These are phyloP conservation scores for Leccinum pellstonianum DNA, from an alignment of 768 basidiomycete species.

Conservation along the genomic window DNA sequence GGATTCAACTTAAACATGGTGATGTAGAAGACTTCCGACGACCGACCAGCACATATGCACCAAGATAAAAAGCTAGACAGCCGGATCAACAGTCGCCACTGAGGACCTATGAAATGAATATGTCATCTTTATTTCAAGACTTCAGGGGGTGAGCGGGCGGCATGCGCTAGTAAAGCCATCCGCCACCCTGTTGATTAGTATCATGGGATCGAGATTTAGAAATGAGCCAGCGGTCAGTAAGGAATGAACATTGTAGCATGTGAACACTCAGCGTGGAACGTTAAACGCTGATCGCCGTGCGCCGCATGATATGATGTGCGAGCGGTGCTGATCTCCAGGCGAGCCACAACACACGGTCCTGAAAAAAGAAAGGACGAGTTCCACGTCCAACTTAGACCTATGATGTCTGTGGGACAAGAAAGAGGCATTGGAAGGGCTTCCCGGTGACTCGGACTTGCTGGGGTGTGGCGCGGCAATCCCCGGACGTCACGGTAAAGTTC, in stretches of 20 bases:
- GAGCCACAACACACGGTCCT: neutral
- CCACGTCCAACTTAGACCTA: neutral
- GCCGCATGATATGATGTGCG: neutral
- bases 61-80: neutral
- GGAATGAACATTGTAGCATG: neutral
- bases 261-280: neutral
- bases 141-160: neutral
- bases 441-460: neutral
- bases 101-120: neutral
- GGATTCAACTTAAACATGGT: neutral
- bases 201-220: neutral
- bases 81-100: neutral
- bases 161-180: neutral
- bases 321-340: neutral
- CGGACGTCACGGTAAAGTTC: too few relatives aligned
- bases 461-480: neutral
- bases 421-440: too few relatives aligned
- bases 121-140: neutral
- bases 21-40: neutral
- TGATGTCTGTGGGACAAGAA: too few relatives aligned
- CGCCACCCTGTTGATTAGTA: neutral
- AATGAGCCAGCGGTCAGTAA: neutral
- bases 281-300: neutral
- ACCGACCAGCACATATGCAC: neutral
- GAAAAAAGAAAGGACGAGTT: neutral